Evolutionary conservation across 108 stramenopile genomes (phyloP).

Genomic region (Thalassiosira profunda): DNA sequence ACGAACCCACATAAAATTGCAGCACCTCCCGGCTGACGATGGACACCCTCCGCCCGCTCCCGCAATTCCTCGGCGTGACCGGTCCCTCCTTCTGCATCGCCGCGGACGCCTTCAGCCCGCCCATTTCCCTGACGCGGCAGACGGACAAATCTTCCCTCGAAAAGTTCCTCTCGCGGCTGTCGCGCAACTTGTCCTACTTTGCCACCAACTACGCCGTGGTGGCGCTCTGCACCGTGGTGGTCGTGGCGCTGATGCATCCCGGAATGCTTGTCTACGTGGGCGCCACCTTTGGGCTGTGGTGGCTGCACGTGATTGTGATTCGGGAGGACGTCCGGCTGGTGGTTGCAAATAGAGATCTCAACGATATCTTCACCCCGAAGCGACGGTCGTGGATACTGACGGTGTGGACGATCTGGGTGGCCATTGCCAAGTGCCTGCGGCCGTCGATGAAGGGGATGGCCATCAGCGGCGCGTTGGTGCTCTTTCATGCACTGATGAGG

Average conservation of each 20-base stretch:
- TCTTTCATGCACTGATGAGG: conserved; percentile 79
- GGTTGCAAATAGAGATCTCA: conserved; percentile 66
- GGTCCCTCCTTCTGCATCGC: conserved; percentile 77
- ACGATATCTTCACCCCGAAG: conserved; percentile 62
- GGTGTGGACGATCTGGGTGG: conserved; percentile 61
- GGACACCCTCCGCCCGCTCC: conserved; percentile 78
- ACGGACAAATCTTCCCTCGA: conserved; percentile 66
- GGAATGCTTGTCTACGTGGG: conserved; percentile 75
- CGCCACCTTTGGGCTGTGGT: conserved; percentile 70
- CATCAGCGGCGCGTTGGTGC: conserved; percentile 66
- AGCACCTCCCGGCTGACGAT: conserved; percentile 64
- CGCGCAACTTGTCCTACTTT: conserved; percentile 81
- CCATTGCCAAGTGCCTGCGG: conserved; percentile 75
- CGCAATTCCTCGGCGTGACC: conserved; percentile 70
- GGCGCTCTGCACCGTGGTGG: conserved; percentile 63
- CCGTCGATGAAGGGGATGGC: conserved; percentile 62
- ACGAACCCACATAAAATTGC: too few relatives aligned
- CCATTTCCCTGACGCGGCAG: conserved; percentile 38
- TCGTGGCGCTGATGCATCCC: conserved; percentile 87
- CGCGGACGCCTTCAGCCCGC: conserved; percentile 79
- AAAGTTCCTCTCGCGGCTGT: conserved; percentile 70
- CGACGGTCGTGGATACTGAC: conserved; percentile 67
- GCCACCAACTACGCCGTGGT: conserved; percentile 86
- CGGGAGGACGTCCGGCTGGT: conserved; percentile 66
- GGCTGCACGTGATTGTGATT: conserved; percentile 62